These are phyloP conservation scores for Canavalia ensiformis DNA, from an alignment of 306 rosid genomes.

Conservation along the genomic window DNA sequence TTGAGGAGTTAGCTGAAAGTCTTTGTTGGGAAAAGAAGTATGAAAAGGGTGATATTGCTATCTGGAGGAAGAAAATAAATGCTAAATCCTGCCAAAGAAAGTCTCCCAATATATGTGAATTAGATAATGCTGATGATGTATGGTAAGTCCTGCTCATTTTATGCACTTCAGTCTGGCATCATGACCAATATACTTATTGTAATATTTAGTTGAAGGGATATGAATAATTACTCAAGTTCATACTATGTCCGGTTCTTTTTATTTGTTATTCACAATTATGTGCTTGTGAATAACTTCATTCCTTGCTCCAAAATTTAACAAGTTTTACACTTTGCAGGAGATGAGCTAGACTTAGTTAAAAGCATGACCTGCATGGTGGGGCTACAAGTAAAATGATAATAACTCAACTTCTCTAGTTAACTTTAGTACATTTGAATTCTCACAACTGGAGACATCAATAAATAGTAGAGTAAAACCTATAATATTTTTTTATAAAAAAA, in stretches of 20 bases:
- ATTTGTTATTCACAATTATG: constrained; percentile 5
- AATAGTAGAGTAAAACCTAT: not conserved
- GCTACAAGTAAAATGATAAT: constrained; percentile 2
- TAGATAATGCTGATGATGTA: constrained; percentile 76
- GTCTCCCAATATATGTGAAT: constrained; percentile 59
- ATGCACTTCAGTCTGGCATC: constrained; percentile 14
- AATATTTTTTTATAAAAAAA: not conserved
- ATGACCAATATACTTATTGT: not conserved
- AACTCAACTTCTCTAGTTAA: constrained; percentile 9
- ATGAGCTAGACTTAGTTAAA: constrained; percentile 12
- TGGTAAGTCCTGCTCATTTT: constrained; percentile 65
- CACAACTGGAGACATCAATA: constrained; percentile 11
- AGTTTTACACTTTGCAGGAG: not conserved
- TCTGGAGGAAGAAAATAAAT: constrained; percentile 79
- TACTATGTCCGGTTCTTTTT: constrained; percentile 7
- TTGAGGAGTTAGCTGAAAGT: constrained; percentile 84
- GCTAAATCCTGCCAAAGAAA: constrained; percentile 74
- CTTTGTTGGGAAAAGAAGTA: constrained; percentile 99
- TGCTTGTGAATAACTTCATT: constrained; percentile 12
- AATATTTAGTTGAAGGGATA: constrained; percentile 6
- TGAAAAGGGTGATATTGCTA: constrained; percentile 96
- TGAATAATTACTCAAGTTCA: constrained; percentile 1
- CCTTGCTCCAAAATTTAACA: not conserved
- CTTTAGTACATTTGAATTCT: constrained; percentile 23
- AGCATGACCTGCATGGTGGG: constrained; percentile 9